These are phyloP conservation scores for Plectranthus barbatus DNA, from an alignment of 257 asterid species.

Conservation along the genomic window DNA sequence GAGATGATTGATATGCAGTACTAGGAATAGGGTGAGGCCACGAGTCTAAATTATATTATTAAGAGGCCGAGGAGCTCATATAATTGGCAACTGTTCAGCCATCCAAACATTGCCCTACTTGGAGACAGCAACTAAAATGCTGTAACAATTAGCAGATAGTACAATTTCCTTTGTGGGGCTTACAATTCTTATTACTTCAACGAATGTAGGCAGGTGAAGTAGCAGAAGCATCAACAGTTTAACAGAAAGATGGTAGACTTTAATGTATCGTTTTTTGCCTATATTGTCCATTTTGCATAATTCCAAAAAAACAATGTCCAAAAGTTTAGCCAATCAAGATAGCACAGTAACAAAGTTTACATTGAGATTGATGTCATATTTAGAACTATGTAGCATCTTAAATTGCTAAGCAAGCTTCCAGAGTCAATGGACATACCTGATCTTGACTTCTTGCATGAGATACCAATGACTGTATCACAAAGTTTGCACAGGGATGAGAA, in stretches of 20 bases:
- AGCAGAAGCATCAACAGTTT: background rate
- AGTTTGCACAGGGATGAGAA: constrained; percentile 68
- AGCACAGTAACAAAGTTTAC: background rate
- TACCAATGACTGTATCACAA: constrained; percentile 81
- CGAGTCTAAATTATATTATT: too few species aligned
- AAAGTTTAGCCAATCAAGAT: constrained; percentile 4
- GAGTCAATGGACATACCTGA: constrained; percentile 47
- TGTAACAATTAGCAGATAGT: background rate
- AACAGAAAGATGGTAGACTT: background rate
- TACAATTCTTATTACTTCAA: background rate
- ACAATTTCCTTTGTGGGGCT: too few species aligned
- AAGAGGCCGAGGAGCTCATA: too few species aligned
- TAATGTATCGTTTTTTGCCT: background rate
- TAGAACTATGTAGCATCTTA: background rate
- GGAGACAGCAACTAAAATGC: background rate
- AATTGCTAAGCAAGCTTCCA: constrained; percentile 1
- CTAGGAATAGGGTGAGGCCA: too few species aligned
- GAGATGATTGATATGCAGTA: background rate
- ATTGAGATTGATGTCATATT: background rate
- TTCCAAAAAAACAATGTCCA: background rate
- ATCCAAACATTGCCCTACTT: too few species aligned
- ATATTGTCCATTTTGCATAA: background rate
- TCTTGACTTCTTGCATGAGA: constrained; percentile 70
- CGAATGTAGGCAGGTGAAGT: background rate
- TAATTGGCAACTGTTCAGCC: too few species aligned